A percentile compares a stretch with the other conserved stretches of the same genome.
phyloP scores from a whole-genome alignment of 2,329 filamentous ascomycete species.

The Microsporum audouinii region DNA sequence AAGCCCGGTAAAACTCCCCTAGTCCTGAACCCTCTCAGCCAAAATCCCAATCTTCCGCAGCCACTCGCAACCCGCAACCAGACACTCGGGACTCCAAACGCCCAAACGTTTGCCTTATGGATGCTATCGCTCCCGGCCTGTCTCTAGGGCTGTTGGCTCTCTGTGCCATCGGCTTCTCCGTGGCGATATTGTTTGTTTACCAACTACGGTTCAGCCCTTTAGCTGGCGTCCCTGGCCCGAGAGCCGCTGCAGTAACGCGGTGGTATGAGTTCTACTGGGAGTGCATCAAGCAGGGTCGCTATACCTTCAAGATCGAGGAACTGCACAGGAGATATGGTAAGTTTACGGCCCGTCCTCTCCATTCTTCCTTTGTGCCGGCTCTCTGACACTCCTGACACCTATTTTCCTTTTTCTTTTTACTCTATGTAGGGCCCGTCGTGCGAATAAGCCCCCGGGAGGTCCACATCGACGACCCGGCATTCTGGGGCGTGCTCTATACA shows the following conservation, averaged over 20 bases:
- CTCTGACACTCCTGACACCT: background rate
- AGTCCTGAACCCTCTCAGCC: background rate
- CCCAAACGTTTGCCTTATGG: background rate
- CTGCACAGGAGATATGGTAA: conserved; percentile 19
- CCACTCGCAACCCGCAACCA: background rate
- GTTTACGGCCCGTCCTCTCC: background rate
- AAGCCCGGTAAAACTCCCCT: background rate
- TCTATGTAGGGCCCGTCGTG: conserved; percentile 16
- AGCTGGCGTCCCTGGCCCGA: conserved; percentile 24
- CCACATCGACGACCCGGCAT: conserved; percentile 17
- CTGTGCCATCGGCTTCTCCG: background rate
- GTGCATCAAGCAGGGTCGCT: conserved; percentile 7
- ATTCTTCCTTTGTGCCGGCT: background rate
- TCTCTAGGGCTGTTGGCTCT: background rate
- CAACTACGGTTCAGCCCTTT: conserved; percentile 23
- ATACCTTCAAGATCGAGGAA: conserved; percentile 14
- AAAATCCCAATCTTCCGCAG: background rate
- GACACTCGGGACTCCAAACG: background rate
- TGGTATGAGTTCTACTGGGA: conserved; percentile 12
- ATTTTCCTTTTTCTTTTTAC: no score
- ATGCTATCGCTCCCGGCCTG: background rate
- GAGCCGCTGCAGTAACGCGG: conserved; percentile 15
- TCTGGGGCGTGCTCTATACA: conserved; percentile 16
- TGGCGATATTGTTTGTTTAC: conserved; percentile 16
- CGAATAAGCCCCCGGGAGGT: conserved; percentile 19